Evolutionary conservation across 495 filamentous ascomycete genomes (phyloP).

Genomic region (Aspergillus kassunensis): DNA sequence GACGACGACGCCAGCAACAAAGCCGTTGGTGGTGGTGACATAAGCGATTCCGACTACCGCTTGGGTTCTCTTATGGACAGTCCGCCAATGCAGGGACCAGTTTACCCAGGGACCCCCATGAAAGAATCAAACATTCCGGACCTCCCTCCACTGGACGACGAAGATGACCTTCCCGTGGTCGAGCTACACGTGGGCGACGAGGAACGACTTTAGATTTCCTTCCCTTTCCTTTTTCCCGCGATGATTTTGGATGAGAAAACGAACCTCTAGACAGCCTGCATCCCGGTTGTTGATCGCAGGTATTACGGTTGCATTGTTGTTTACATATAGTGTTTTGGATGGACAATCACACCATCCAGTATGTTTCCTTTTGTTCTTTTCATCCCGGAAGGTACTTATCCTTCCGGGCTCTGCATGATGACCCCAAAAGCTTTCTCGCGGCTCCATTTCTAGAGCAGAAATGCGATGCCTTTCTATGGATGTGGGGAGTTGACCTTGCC

Average conservation of each 20-base stretch:
- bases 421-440: conserved; percentile 1
- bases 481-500: not conserved
- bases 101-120: conserved; percentile 26
- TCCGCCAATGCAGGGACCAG: conserved; percentile 22
- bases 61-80: conserved; percentile 31
- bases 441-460: conserved; percentile 10
- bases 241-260: conserved; percentile 21
- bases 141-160: conserved; percentile 31
- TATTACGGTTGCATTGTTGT: not conserved
- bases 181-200: conserved; percentile 43
- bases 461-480: not conserved
- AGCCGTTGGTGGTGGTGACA: conserved; percentile 40
- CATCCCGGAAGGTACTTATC: not conserved
- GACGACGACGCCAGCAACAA: conserved; percentile 40
- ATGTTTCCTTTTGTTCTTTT: conserved; percentile 5
- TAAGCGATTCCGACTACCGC: conserved; percentile 36
- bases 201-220: conserved; percentile 24
- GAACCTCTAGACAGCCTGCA: conserved; percentile 11
- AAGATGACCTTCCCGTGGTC: conserved; percentile 39
- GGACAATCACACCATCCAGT: too few relatives aligned
- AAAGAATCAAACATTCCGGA: conserved; percentile 35
- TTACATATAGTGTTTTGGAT: not conserved
- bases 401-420: not conserved
- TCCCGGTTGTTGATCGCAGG: conserved; percentile 1
- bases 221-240: not conserved